Evolutionary conservation across 169 alveolate genomes (phyloP), one percentile per base, ranked within the genome.

Genomic region (Amoebophrya sp.): DNA sequence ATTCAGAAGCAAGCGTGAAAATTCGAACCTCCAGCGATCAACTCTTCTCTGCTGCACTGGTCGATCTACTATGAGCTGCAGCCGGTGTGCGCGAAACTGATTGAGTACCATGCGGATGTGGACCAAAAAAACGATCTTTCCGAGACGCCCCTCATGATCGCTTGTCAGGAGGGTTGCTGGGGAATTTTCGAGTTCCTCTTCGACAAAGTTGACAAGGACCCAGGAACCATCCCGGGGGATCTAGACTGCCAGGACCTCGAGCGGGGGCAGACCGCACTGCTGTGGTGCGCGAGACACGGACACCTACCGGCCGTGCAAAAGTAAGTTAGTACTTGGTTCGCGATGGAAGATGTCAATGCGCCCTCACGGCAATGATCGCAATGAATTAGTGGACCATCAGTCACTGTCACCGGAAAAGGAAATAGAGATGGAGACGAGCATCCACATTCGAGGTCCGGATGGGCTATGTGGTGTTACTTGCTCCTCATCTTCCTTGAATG

Each of bases 21-120:
- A n/a, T n/a, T n/a, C n/a, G n/a, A n/a, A n/a, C n/a, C n/a, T n/a
- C n/a, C 78, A 58, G 78, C 78, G 78, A 58, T 58, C 4, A 58
- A 58, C 23, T 58, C 78, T 58, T 58, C 78, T 29, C 34, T 58
- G 29, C 23, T 58, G 78, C 78, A 58, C 78, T 58, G 78, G 78
- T 58, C 78, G 29, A 58, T 58, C 78, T 58, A 58, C 23, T 58
- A 58, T 29, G 78, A 58, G 78, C 78, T 58, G 23, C 78, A 58
- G 78, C 78, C 78, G 78, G 78, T 58, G 38, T 58, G 78, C 78
- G 78, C 78, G 23, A 58, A 58, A 58, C 78, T 58, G 78, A 58
- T 58, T 29, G 78, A 58, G 78, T 58, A 58, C 34, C 78, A 58
- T 16, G 78, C 78, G 34, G 78, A 58, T 16, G 78, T 58, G 29